A percentile compares a stretch with the other conserved stretches of the same genome.
Evolutionary conservation across 164 flowering plant genomes (phyloP).

Genomic region (Nelumbo lutea): DNA sequence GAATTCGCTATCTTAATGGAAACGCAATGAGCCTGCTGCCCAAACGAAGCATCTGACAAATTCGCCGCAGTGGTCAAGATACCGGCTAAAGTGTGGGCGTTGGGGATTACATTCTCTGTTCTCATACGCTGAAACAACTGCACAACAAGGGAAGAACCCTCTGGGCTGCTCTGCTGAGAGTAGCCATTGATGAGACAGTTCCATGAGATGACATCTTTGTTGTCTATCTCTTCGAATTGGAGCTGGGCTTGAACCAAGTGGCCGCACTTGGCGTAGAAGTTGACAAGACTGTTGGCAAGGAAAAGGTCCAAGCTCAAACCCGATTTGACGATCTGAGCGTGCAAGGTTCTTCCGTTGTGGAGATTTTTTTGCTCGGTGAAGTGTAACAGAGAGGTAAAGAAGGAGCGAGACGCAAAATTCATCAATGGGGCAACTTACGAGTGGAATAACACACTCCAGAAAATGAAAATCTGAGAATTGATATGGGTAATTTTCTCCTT

Average conservation of each 20-base stretch:
- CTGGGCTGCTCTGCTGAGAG: conserved; percentile 38
- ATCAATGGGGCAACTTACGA: conserved; percentile 1
- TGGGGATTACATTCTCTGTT: conserved; percentile 35
- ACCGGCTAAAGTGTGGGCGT: conserved; percentile 63
- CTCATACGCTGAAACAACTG: conserved; percentile 53
- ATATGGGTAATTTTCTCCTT: too few relatives aligned
- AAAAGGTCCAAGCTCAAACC: conserved; percentile 29
- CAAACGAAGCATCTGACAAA: conserved; percentile 19
- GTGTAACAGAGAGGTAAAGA: conserved; percentile 36
- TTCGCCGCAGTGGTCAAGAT: conserved; percentile 51
- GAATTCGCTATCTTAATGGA: conserved; percentile 32
- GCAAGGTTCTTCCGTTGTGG: conserved; percentile 40
- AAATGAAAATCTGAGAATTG: too few relatives aligned
- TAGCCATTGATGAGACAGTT: conserved; percentile 65
- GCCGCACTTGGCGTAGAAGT: conserved; percentile 63
- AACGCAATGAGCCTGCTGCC: conserved; percentile 50
- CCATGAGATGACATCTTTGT: conserved; percentile 63
- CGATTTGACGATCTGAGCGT: conserved; percentile 58
- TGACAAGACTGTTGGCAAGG: conserved; percentile 56
- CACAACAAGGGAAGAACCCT: conserved; percentile 25
- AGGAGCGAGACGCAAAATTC: conserved; percentile 20
- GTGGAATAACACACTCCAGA: too few relatives aligned
- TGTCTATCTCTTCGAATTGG: conserved; percentile 38
- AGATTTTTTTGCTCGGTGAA: conserved; percentile 39
- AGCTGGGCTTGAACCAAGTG: conserved; percentile 34